Evolutionary conservation across 306 rosid species (phyloP), one percentile per base, ranked within the genome.

Genomic region (Psophocarpus tetragonolobus): DNA sequence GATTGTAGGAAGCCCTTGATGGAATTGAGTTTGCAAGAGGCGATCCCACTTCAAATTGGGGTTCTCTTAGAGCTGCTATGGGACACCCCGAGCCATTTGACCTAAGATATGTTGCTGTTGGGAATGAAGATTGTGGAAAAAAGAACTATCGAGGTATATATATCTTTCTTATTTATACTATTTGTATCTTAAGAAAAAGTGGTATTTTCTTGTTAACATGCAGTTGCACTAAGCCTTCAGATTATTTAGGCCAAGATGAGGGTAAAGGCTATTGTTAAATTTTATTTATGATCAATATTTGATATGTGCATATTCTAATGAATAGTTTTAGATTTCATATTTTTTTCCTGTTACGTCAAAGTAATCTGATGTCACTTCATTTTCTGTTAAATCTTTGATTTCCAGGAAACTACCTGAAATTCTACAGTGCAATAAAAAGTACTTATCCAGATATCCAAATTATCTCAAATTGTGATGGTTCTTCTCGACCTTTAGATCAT

Each of bases 11-110:
- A 85, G 98, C 97, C 81, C 97, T 94, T 74, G 97, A 94, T 39
- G 91, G 98, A 64, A 74, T 94, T 24, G 97, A 94, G 90, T 94
- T 94, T 82, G 98, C 98, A 0, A 90, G 91, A 87, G 98, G 98
- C 24, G 86, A 62, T 68, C 84, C 89, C 29, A 71, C 79, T 76
- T 90, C 98, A 30, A 88, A 82, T 63, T 94, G 98, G 98, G 98
- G 97, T 72, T 87, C 95, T 13, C 2, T 90, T 58, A 96, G 98
- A 83, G 96, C 90, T 68, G 47, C 84, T 60, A 87, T 94, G 98
- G 98, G 98, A 81, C 98, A 88, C 75, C 91, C 91, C 0, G 84
- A 90, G 73, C 98, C 98, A 57, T 94, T 94, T 84, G 91, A 94
- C 84, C 84, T 94, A 38, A 85, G 74, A 89, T 94, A 90, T 51